Evolutionary conservation across 805 yeast species (phyloP).

Genomic region (Kuraishia floccosa): DNA sequence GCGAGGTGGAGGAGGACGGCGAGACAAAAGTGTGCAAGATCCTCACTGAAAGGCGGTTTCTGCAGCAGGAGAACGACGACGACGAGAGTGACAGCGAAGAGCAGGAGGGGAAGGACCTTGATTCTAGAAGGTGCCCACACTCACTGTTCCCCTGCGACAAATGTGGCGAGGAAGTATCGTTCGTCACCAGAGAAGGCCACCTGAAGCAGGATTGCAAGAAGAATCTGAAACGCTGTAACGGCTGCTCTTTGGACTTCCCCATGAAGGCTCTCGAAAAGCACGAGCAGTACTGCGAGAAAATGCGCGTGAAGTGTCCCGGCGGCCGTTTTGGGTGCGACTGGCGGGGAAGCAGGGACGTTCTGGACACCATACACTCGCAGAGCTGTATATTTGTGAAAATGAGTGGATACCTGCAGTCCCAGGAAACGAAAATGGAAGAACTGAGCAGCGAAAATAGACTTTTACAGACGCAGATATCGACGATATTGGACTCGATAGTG

Average conservation of each 20-base stretch:
- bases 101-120: constrained; percentile 1
- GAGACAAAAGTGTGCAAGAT: constrained; percentile 9
- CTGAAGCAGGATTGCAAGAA: constrained; percentile 24
- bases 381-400: constrained; percentile 18
- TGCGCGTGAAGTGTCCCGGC: constrained; percentile 35
- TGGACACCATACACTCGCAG: constrained; percentile 13
- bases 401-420: constrained; percentile 12
- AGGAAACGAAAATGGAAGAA: constrained; percentile 15
- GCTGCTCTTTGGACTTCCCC: constrained; percentile 32
- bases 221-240: constrained; percentile 23
- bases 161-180: constrained; percentile 20
- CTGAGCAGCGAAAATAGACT: constrained; percentile 23
- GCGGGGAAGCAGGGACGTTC: constrained; percentile 22
- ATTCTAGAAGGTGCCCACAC: constrained; percentile 25
- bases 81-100: not conserved
- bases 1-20: constrained; percentile 7
- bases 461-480: constrained; percentile 30
- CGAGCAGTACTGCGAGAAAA: constrained; percentile 26
- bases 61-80: constrained; percentile 4
- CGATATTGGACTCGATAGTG: constrained; percentile 30
- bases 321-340: constrained; percentile 37
- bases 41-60: constrained; percentile 1
- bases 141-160: constrained; percentile 19
- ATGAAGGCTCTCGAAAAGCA: constrained; percentile 25
- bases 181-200: constrained; percentile 21